Evolutionary conservation across 768 basidiomycete species (phyloP), one percentile per base, ranked within the genome.

Genomic region (Tricholoma flavovirens): DNA sequence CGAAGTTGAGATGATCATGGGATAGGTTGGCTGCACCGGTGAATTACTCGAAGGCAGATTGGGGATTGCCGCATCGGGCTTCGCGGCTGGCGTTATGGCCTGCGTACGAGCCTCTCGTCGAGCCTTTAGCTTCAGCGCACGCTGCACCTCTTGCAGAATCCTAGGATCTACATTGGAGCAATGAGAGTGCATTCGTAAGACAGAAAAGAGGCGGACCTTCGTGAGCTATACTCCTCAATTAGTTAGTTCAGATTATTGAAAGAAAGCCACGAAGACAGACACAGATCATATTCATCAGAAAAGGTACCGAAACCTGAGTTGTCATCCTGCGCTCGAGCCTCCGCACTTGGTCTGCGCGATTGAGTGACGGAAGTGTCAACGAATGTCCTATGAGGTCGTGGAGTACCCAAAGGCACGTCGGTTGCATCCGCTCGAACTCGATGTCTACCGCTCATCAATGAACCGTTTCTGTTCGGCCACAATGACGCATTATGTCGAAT

Each of bases 71-170:
- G 54, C 49, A 1, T 67, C 59, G n/a, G 56, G 53, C 38, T 54
- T 66, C 12, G 58, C 38, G 43, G 58, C 40, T 30, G 52, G 69
- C 21, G 60, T 59, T 43, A 70, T 72, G 50, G 55, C 56, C 42
- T 51, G 71, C 29, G 81, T 65, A 40, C 88, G 83, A 51, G 87
- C 87, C 62, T 90, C 88, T 24, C 88, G 81, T 49, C 85, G 78
- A 24, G 87, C 85, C 68, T 90, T 90, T 51, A 88, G 71, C 55
- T 81, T 83, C 29, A 92, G 65, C 5, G 87, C 89, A 53, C 83
- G 82, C 61, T 90, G 87, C 5, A 92, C 87, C 59, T 91, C 90
- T 66, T 87, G 88, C 53, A 91, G 67, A 59, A 92, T 86, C 61
- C 78, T 78, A n/a, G 89, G 87, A 72, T 92, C 89, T 92, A 68